Evolutionary conservation across 2,329 filamentous ascomycete species (phyloP).

Genomic region (Arthrinium phaeospermum): DNA sequence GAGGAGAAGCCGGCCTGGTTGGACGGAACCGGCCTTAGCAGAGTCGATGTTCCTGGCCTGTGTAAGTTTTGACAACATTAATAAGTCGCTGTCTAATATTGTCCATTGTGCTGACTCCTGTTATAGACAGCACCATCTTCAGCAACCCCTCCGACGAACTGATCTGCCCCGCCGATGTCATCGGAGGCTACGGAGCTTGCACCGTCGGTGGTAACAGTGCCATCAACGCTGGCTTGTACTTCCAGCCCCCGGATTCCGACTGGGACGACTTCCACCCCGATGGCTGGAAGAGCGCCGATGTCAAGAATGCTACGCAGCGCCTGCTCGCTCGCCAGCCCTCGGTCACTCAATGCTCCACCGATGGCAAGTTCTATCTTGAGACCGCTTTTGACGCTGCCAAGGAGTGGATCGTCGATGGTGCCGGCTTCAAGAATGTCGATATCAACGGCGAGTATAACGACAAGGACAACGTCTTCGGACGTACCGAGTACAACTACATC

Average conservation of each 20-base stretch:
- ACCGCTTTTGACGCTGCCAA: slow-evolving; percentile 52
- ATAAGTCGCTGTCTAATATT: not conserved
- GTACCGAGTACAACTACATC: slow-evolving; percentile 54
- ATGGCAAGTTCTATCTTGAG: slow-evolving; percentile 53
- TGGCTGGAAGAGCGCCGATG: slow-evolving; percentile 57
- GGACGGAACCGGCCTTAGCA: slow-evolving; percentile 50
- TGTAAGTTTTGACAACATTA: slow-evolving; percentile 38
- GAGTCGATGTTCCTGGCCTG: slow-evolving; percentile 59
- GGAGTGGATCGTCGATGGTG: slow-evolving; percentile 55
- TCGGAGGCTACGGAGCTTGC: slow-evolving; percentile 54
- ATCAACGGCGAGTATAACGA: slow-evolving; percentile 51
- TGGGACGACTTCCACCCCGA: slow-evolving; percentile 55
- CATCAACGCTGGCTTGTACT: slow-evolving; percentile 60
- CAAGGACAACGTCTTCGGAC: slow-evolving; percentile 55
- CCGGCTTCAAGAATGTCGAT: slow-evolving; percentile 52
- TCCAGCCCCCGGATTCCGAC: slow-evolving; percentile 58
- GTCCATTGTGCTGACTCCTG: slow-evolving; percentile 23
- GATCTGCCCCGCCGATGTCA: slow-evolving; percentile 45
- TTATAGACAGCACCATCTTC: slow-evolving; percentile 55
- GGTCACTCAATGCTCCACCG: slow-evolving; percentile 49
- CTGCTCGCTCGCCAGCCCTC: slow-evolving; percentile 51
- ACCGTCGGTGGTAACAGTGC: slow-evolving; percentile 57
- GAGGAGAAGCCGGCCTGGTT: slow-evolving; percentile 55
- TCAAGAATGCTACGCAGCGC: slow-evolving; percentile 50
- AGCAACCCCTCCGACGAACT: slow-evolving; percentile 42